Percentiles rank a stretch among this genome's conserved stretches.
Conservation (phyloP, 495 filamentous ascomycete species). For the Podospora pseudopauciseta region DNA sequence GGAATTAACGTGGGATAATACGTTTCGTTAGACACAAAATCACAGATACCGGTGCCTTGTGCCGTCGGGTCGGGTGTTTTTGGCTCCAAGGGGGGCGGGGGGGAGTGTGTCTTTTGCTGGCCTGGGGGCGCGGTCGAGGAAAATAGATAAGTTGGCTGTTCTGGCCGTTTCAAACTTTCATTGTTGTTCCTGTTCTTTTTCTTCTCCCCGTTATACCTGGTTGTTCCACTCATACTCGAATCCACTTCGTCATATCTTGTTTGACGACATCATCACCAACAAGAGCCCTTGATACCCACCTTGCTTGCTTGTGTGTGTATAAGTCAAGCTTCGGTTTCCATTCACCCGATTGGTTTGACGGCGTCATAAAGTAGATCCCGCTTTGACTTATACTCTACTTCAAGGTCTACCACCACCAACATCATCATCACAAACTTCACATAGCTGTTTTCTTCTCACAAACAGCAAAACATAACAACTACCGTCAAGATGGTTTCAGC, state of each 20-base stretch:
- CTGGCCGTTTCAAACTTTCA: background rate
- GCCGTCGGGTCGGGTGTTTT: conserved; percentile 6
- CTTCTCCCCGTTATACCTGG: background rate
- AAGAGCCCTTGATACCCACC: background rate
- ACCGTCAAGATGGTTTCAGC: conserved; percentile 17
- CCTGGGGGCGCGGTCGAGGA: background rate
- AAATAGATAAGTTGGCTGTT: conserved; percentile 1
- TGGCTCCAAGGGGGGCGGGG: background rate
- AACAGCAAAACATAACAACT: background rate
- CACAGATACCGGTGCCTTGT: conserved; percentile 11
- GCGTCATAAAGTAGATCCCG: conserved; percentile 1
- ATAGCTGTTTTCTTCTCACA: background rate
- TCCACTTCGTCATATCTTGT: background rate
- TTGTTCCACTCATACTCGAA: background rate
- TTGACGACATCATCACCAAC: conserved; percentile 1
- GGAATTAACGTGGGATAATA: background rate
- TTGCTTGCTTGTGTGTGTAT: background rate
- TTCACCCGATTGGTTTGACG: conserved; percentile 6
- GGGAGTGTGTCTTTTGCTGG: background rate
- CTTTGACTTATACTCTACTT: background rate
- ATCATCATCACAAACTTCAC: background rate
- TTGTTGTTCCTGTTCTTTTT: conserved; percentile 3
- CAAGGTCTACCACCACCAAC: background rate
- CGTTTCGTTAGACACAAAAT: background rate
- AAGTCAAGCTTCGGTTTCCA: conserved; percentile 5